Evolutionary conservation across 106 monocot genomes (phyloP), one percentile per base, ranked within the genome.

Genomic region (Dendrobium catenatum): DNA sequence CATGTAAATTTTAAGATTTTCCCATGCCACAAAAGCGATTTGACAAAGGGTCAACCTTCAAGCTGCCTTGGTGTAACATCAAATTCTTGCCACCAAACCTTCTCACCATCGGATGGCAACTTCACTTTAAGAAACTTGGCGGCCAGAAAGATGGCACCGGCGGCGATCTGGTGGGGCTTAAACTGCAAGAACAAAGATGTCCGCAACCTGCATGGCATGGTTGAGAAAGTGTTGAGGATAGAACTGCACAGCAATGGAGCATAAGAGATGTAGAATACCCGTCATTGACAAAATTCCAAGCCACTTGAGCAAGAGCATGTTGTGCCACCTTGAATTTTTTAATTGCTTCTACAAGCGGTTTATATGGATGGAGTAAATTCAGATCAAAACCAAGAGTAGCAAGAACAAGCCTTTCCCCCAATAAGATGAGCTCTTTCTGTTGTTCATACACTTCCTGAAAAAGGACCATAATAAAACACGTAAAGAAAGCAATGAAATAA

Each of bases 221-320:
- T 5, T 79, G 46, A 77, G 47, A 19, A 70, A 66, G 70, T 8
- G 16, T 73, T 73, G 72, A 77, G 61, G 11, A 64, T 18, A 74
- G 58, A 82, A 73, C 76, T 37, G 67, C 51, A 80, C 46, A 61
- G 67, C 66, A 31, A 76, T 43, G 6, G 55, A 6, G 47, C 73
- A 59, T 18, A 72, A 80, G 20, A 26, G 42, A 6, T 24, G 74
- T 42, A 22, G 81, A 91, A 79, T 90, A 95, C 94, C 88, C 88
- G 83, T 95, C 95, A 81, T 92, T 92, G 16, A 95, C 90, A 85
- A 95, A 90, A 85, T 92, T 95, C 92, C 88, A 88, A 7, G 95
- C 95, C 83, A 90, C 88, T 87, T 95, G 95, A 43, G 90, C 92
- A 77, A 95, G 89, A 31, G 92, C 90, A 88, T 89, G 89, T 68